These are phyloP conservation scores for Helicosporidium sp. DNA, from an alignment of 139 green algal genomes.

Conservation along the genomic window DNA sequence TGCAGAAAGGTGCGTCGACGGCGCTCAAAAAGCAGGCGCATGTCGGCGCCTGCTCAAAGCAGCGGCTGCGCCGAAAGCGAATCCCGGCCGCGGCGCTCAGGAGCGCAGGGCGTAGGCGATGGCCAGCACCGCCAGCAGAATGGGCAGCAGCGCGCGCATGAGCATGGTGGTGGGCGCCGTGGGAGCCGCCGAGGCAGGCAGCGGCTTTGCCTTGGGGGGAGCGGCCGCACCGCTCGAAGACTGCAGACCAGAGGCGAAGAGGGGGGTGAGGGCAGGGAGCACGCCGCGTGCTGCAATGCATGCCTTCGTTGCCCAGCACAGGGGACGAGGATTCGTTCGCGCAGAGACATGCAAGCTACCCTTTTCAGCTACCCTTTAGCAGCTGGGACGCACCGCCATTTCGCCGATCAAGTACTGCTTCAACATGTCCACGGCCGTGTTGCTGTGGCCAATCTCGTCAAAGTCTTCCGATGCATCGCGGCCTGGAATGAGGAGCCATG, in stretches of 20 bases:
- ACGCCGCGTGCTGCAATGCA: background rate
- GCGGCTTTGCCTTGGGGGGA: too few relatives aligned
- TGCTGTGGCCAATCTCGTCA: slow-evolving; percentile 79
- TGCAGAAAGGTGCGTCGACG: too few relatives aligned
- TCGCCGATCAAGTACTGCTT: slow-evolving; percentile 54
- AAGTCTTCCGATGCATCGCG: slow-evolving; percentile 72
- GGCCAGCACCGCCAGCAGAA: slow-evolving; percentile 11
- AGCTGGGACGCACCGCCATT: slow-evolving; percentile 40
- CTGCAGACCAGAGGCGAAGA: background rate
- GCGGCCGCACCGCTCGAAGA: too few relatives aligned
- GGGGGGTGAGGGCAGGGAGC: background rate
- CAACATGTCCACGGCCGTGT: slow-evolving; percentile 51
- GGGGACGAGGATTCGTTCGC: background rate
- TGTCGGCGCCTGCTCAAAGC: too few relatives aligned
- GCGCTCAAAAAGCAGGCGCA: too few relatives aligned
- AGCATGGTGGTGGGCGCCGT: slow-evolving; percentile 4
- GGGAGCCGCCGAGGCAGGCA: too few relatives aligned
- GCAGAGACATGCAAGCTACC: background rate
- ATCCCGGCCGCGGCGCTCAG: too few relatives aligned
- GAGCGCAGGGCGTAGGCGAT: slow-evolving; percentile 1
- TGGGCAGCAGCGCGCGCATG: slow-evolving; percentile 18
- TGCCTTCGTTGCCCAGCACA: background rate
- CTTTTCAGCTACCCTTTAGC: too few relatives aligned
- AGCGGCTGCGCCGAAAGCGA: too few relatives aligned
- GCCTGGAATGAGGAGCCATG: too few relatives aligned